A percentile compares a stretch with the other conserved stretches of the same genome.
phyloP scores from a whole-genome alignment of 768 basidiomycete species.

The Saitozyma podzolica region DNA sequence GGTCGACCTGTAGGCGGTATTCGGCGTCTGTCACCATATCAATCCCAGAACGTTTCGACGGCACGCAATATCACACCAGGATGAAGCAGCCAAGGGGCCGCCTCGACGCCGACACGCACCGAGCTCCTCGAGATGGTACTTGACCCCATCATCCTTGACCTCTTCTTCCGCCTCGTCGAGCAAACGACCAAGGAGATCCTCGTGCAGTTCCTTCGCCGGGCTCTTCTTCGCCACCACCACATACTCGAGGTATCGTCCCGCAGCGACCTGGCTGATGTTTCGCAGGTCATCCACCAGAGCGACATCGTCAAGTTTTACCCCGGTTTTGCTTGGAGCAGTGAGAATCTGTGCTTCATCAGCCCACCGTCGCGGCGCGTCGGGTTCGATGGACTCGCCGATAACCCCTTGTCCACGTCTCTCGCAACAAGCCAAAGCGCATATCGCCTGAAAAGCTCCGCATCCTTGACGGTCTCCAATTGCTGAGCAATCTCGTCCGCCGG shows the following conservation, averaged over 20 bases:
- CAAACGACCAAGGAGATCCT: conserved; percentile 65
- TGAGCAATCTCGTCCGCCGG: conserved; percentile 65
- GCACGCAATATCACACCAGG: conserved; percentile 4
- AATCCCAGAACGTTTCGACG: background rate
- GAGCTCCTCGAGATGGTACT: conserved; percentile 55
- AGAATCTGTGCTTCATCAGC: background rate
- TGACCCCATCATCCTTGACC: conserved; percentile 55
- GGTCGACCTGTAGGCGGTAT: conserved; percentile 33
- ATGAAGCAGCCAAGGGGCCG: too few relatives aligned
- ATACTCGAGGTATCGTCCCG: conserved; percentile 73
- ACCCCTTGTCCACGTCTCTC: conserved; percentile 66
- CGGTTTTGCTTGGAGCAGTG: conserved; percentile 52
- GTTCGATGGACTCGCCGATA: conserved; percentile 61
- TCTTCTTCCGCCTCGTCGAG: conserved; percentile 44
- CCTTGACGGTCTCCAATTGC: conserved; percentile 62
- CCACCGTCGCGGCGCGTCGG: background rate
- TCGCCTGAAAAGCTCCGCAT: conserved; percentile 64
- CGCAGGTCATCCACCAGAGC: conserved; percentile 62
- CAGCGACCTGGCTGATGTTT: conserved; percentile 63
- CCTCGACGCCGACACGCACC: conserved; percentile 27
- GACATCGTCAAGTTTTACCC: conserved; percentile 65
- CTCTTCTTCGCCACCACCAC: conserved; percentile 70
- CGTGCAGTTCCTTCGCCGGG: conserved; percentile 66
- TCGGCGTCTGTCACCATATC: conserved; percentile 29
- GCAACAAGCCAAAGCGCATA: conserved; percentile 81